Evolutionary conservation across 2,329 filamentous ascomycete species (phyloP).

Genomic region (Diaporthe vaccinii): DNA sequence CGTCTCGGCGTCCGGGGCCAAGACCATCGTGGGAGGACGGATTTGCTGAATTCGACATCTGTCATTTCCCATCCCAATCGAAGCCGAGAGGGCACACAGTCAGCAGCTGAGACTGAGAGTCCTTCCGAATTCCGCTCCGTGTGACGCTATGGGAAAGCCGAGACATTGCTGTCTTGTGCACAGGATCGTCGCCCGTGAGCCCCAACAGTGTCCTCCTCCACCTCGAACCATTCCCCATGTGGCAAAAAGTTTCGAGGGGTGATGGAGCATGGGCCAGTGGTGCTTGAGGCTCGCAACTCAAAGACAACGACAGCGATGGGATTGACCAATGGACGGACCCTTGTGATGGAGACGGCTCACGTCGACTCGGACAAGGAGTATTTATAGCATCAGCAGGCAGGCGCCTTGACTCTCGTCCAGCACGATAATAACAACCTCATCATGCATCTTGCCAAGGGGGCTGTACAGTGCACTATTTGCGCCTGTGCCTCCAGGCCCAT

Average conservation of each 20-base stretch:
- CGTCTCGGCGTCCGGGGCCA: conserved; percentile 25
- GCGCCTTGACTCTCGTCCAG: conserved; percentile 22
- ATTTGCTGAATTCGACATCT: conserved; percentile 17
- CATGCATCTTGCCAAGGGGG: conserved; percentile 27
- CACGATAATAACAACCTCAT: conserved; percentile 25
- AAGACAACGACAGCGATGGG: conserved; percentile 32
- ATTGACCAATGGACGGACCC: conserved; percentile 11
- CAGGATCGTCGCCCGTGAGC: conserved; percentile 12
- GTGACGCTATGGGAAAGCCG: conserved; percentile 15
- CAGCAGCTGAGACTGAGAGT: conserved; percentile 21
- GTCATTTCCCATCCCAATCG: conserved; percentile 13
- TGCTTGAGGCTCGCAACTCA: conserved; percentile 36
- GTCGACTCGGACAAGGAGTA: conserved; percentile 18
- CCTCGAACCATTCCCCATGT: conserved; percentile 13
- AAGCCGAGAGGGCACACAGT: not conserved
- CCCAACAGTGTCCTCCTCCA: not conserved
- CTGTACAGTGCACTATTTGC: conserved; percentile 22
- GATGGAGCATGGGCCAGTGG: conserved; percentile 31
- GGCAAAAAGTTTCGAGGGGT: conserved; percentile 24
- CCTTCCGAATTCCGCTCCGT: conserved; percentile 9
- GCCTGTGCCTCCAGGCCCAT: conserved; percentile 13
- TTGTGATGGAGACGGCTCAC: conserved; percentile 12
- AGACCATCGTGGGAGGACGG: conserved; percentile 7
- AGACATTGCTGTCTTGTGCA: conserved; percentile 24
- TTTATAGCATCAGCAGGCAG: conserved; percentile 25